These are phyloP conservation scores for Fusarium nodosum DNA, from an alignment of 2,329 filamentous ascomycete genomes.

Conservation along the genomic window DNA sequence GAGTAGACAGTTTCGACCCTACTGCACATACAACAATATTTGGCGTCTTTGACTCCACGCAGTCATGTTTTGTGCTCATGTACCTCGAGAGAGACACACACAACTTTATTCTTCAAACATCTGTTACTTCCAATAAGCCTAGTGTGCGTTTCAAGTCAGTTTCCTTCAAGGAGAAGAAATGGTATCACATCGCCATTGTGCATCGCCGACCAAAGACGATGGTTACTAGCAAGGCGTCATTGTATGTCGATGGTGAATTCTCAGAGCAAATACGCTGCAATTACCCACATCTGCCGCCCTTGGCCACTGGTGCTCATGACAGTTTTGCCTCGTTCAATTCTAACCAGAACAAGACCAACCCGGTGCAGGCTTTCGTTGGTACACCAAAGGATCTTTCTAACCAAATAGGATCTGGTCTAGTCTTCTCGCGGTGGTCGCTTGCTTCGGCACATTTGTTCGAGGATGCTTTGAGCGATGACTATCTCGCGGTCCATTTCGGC, in stretches of 20 bases:
- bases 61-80: conserved; percentile 92
- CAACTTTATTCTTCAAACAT: conserved; percentile 96
- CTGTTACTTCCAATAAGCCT: conserved; percentile 84
- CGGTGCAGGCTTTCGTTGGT: conserved; percentile 92
- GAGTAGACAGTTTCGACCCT: conserved; percentile 87
- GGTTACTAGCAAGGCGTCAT: conserved; percentile 81
- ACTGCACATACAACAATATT: conserved; percentile 94
- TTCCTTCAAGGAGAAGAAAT: conserved; percentile 79
- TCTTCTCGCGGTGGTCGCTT: conserved; percentile 87
- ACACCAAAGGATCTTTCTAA: conserved; percentile 90
- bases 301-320: conserved; percentile 72
- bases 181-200: conserved; percentile 95
- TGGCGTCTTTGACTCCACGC: conserved; percentile 90
- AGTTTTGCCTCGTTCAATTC: conserved; percentile 79
- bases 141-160: conserved; percentile 94
- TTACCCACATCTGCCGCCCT: conserved; percentile 83
- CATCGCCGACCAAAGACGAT: conserved; percentile 84
- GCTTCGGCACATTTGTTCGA: conserved; percentile 91
- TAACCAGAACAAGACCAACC: conserved; percentile 68
- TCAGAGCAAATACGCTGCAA: conserved; percentile 90
- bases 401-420: conserved; percentile 77
- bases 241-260: conserved; percentile 95
- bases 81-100: conserved; percentile 95
- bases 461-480: conserved; percentile 88
- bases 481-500: conserved; percentile 89